phyloP scores from a whole-genome alignment of 208 protist species.

The Crithidia bombi region DNA sequence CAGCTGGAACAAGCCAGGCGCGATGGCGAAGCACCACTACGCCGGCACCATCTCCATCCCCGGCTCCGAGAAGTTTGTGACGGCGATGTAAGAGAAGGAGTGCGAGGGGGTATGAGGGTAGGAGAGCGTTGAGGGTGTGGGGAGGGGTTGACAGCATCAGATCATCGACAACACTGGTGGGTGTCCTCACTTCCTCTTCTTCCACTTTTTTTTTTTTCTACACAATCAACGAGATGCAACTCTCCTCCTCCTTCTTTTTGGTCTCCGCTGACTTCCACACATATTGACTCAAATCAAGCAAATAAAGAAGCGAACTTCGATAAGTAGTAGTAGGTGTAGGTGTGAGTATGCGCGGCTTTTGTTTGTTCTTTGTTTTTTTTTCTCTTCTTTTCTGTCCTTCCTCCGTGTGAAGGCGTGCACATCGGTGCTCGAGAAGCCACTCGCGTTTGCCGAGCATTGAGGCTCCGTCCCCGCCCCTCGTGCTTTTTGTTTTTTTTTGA shows the following conservation, averaged over 20 bases:
- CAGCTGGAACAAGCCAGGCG: slow-evolving; percentile 82
- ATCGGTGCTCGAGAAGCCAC: no score
- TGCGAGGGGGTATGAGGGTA: not conserved
- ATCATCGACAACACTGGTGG: not conserved
- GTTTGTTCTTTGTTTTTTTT: not conserved
- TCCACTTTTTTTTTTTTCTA: not conserved
- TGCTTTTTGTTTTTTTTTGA: no score
- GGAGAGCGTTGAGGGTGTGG: not conserved
- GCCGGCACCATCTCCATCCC: slow-evolving; percentile 84
- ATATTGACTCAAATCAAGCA: not conserved
- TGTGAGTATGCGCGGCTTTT: not conserved
- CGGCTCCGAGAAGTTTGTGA: slow-evolving; percentile 80
- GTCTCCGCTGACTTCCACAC: slow-evolving; percentile 8
- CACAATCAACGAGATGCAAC: no score
- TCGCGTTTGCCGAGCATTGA: no score
- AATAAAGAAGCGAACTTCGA: not conserved
- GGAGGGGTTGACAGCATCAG: no score
- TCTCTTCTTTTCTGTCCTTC: not conserved
- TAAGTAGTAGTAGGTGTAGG: slow-evolving; percentile 20
- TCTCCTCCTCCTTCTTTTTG: no score
- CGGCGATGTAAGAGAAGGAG: slow-evolving; percentile 38
- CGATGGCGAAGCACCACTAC: slow-evolving; percentile 89
- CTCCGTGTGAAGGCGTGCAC: no score
- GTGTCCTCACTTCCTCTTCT: not conserved
- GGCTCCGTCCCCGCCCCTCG: no score